These are phyloP conservation scores for Cymbopogon citratus DNA, from an alignment of 176 grass and related monocot genomes.

Conservation along the genomic window DNA sequence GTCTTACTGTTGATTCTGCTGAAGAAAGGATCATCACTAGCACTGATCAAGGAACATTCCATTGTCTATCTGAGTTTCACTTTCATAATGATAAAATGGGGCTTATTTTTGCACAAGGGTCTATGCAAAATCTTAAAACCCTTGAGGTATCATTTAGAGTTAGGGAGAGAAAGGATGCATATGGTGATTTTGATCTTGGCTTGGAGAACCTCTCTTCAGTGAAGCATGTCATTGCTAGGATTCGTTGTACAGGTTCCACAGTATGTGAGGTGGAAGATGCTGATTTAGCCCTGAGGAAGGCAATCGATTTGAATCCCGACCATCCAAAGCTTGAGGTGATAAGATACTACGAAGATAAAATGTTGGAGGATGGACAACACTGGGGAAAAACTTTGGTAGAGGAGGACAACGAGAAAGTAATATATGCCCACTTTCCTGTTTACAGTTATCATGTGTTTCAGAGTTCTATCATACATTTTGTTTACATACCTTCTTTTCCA, in stretches of 20 bases:
- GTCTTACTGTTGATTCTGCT: neutral
- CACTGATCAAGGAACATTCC: neutral
- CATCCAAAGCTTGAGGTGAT: neutral
- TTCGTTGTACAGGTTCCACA: neutral
- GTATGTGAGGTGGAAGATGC: neutral
- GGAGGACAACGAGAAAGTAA: neutral
- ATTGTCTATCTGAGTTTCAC: neutral
- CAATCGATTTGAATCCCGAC: neutral
- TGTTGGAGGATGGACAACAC: neutral
- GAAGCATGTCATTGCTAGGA: neutral
- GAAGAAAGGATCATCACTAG: neutral
- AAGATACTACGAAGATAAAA: neutral
- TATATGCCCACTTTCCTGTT: neutral
- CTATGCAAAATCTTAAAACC: conserved; percentile 12
- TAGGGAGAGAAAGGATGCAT: neutral
- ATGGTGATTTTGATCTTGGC: conserved; percentile 5
- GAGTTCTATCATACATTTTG: neutral
- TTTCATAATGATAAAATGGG: neutral
- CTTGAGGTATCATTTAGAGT: neutral
- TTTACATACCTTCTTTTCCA: neutral
- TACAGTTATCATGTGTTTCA: neutral
- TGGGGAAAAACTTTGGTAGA: neutral
- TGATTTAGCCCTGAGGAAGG: neutral
- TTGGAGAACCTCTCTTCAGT: conserved; percentile 13
- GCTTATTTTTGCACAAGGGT: neutral